These are phyloP conservation scores for Oryza coarctata DNA, from an alignment of 176 grass and related monocot genomes.

Conservation along the genomic window DNA sequence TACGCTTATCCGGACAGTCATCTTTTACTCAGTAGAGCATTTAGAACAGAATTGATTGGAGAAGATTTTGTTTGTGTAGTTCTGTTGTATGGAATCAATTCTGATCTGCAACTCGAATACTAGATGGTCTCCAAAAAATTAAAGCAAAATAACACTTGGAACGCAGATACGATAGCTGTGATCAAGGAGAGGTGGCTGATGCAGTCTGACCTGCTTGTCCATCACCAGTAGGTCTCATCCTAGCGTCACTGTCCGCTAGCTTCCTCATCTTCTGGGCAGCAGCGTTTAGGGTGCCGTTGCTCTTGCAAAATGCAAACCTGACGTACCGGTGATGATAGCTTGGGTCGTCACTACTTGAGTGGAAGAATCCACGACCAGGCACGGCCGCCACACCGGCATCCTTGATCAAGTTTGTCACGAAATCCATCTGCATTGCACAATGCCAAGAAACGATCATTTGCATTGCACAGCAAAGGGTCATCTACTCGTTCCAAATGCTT, in stretches of 20 bases:
- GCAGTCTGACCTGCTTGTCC: background rate
- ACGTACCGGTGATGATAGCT: conserved; percentile 54
- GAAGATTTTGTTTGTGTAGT: no score
- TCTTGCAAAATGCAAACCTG: conserved; percentile 92
- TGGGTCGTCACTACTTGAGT: conserved; percentile 30
- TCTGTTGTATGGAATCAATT: background rate
- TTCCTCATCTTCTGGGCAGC: conserved; percentile 66
- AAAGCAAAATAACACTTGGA: background rate
- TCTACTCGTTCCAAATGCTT: background rate
- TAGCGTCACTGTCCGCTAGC: conserved; percentile 19
- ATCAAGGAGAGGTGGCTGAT: background rate
- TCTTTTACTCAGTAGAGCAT: background rate
- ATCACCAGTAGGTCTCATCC: background rate
- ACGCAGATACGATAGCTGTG: background rate
- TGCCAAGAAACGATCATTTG: background rate
- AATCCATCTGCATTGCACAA: conserved; percentile 64
- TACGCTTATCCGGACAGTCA: background rate
- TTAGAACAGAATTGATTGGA: no score
- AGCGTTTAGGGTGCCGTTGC: conserved; percentile 58
- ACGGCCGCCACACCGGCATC: conserved; percentile 75
- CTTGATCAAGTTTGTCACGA: conserved; percentile 63
- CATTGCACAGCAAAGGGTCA: background rate
- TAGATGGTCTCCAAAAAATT: background rate
- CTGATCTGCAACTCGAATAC: background rate
- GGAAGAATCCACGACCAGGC: conserved; percentile 88